phyloP scores from a whole-genome alignment of 805 yeast species.

The Lipomyces sp. region DNA sequence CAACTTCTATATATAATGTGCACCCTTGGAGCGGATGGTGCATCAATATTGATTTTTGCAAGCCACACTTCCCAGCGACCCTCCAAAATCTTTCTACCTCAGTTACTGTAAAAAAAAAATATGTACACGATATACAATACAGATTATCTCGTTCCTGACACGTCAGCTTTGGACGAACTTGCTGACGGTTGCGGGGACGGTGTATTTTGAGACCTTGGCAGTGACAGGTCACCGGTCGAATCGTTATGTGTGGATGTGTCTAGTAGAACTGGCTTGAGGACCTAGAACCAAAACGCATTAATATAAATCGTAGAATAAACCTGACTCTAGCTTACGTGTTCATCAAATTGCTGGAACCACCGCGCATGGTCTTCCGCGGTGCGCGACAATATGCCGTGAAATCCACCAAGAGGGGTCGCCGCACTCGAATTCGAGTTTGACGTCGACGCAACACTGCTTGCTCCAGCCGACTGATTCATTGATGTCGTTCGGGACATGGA shows the following conservation, averaged over 20 bases:
- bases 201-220: background rate
- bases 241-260: constrained; percentile 15
- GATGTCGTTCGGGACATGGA: constrained; percentile 39
- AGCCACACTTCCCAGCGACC: too few species aligned
- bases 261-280: constrained; percentile 34
- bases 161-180: background rate
- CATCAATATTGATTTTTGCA: too few species aligned
- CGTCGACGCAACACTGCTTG: constrained; percentile 21
- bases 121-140: background rate
- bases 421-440: constrained; percentile 7
- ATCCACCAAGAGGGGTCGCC: constrained; percentile 20
- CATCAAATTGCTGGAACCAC: constrained; percentile 95
- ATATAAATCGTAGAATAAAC: constrained; percentile 44
- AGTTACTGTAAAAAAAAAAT: background rate
- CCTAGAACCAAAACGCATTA: constrained; percentile 4
- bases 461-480: constrained; percentile 16
- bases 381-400: constrained; percentile 26
- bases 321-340: constrained; percentile 87
- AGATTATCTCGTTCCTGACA: background rate
- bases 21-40: too few species aligned
- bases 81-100: background rate
- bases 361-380: constrained; percentile 71
- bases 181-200: background rate
- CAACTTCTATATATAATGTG: too few species aligned
- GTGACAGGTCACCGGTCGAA: background rate